Percentiles rank a stretch among this genome's conserved stretches.
These are phyloP conservation scores for Rhododendron henanense DNA, from an alignment of 148 eudicot species.

Conservation along the genomic window DNA sequence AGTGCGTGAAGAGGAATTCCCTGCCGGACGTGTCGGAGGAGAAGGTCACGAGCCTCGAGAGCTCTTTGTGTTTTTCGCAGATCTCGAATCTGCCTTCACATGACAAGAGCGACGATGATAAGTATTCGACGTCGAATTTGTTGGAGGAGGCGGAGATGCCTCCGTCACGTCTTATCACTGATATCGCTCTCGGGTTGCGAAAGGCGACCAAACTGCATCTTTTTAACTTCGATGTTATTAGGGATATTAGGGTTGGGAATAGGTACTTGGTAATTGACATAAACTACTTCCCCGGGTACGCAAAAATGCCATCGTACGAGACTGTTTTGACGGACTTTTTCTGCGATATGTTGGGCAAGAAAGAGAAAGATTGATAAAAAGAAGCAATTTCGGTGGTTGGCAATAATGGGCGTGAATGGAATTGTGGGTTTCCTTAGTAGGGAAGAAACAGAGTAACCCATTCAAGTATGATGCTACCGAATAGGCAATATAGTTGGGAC, in stretches of 20 bases:
- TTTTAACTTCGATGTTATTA: constrained; percentile 72
- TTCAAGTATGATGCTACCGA: constrained; percentile 16
- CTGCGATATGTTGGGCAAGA: constrained; percentile 47
- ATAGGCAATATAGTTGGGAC: neutral
- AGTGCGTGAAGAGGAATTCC: constrained; percentile 69
- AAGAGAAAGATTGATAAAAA: constrained; percentile 16
- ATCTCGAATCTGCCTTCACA: constrained; percentile 49
- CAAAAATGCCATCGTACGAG: constrained; percentile 77
- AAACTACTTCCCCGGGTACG: constrained; percentile 92
- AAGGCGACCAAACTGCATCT: constrained; percentile 46
- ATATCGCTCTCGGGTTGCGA: constrained; percentile 48
- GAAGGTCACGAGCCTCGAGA: constrained; percentile 34
- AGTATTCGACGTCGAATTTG: constrained; percentile 34
- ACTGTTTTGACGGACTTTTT: constrained; percentile 63
- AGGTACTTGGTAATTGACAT: constrained; percentile 82
- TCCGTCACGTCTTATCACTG: constrained; percentile 38
- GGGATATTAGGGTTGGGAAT: constrained; percentile 56
- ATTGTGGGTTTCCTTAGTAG: constrained; percentile 16
- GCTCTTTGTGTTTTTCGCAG: constrained; percentile 62
- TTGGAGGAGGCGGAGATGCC: constrained; percentile 66
- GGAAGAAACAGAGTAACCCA: constrained; percentile 20
- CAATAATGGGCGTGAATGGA: constrained; percentile 21
- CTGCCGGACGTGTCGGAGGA: constrained; percentile 64
- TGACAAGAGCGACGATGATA: constrained; percentile 46
- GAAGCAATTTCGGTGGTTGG: constrained; percentile 24